These are phyloP conservation scores for Naganishia vishniacii DNA, from an alignment of 768 basidiomycete genomes.

Conservation along the genomic window DNA sequence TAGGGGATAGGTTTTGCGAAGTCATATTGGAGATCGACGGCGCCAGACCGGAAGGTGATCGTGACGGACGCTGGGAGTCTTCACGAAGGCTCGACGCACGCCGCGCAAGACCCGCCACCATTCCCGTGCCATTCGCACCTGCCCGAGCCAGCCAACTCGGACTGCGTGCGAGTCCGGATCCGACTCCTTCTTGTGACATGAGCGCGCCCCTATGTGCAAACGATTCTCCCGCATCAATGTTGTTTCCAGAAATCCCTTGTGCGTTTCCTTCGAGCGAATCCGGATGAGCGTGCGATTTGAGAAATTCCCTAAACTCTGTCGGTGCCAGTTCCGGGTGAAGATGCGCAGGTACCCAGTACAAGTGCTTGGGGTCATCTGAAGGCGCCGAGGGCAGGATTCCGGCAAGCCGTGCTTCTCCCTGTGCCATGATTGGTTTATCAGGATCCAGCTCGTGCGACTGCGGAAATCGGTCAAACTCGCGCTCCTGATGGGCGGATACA, in stretches of 20 bases:
- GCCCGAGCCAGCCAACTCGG: constrained; percentile 24
- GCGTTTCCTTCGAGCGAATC: not conserved
- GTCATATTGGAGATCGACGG: not conserved
- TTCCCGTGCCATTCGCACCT: constrained; percentile 13
- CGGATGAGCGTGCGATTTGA: constrained; percentile 77
- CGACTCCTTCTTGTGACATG: not conserved
- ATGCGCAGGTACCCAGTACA: constrained; percentile 97
- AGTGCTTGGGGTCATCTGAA: constrained; percentile 68
- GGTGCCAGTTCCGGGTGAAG: constrained; percentile 97
- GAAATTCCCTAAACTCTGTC: constrained; percentile 86
- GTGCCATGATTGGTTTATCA: constrained; percentile 18
- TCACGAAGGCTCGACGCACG: constrained; percentile 1
- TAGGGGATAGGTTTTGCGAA: not conserved
- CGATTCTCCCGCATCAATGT: not conserved
- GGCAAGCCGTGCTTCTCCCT: constrained; percentile 19
- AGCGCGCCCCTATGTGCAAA: not conserved
- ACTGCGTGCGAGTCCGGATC: constrained; percentile 14
- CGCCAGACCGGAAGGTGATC: not conserved
- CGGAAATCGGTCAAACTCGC: constrained; percentile 10
- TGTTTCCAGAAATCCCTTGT: not conserved
- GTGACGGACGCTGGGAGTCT: not conserved
- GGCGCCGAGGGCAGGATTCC: constrained; percentile 15
- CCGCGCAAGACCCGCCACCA: constrained; percentile 11
- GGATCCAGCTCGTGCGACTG: constrained; percentile 20
- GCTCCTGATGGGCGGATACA: too few relatives aligned